Evolutionary conservation across 805 yeast genomes (phyloP).

Genomic region (Yueomyces sinensis): DNA sequence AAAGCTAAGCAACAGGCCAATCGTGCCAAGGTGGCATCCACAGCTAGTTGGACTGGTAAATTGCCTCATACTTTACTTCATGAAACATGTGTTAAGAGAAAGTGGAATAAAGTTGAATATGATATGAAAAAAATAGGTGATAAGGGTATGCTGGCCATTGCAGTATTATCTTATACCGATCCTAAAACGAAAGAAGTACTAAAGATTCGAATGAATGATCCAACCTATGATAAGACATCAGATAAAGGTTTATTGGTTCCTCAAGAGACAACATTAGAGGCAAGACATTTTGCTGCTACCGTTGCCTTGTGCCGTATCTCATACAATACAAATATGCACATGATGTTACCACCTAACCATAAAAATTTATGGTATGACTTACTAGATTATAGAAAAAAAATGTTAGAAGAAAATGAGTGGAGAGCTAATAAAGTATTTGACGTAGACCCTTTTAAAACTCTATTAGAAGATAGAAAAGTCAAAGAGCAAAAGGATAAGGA

Average conservation of each 20-base stretch:
- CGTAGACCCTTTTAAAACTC: slow-evolving; percentile 64
- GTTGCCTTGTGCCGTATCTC: slow-evolving; percentile 71
- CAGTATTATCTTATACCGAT: slow-evolving; percentile 54
- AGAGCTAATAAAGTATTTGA: slow-evolving; percentile 43
- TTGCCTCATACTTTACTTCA: slow-evolving; percentile 76
- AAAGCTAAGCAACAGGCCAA: slow-evolving; percentile 21
- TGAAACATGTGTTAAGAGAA: slow-evolving; percentile 75
- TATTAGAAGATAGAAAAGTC: slow-evolving; percentile 41
- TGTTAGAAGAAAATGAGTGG: slow-evolving; percentile 32
- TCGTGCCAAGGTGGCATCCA: slow-evolving; percentile 45
- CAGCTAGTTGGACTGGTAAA: slow-evolving; percentile 89
- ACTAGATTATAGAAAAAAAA: slow-evolving; percentile 42
- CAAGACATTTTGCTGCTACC: slow-evolving; percentile 84
- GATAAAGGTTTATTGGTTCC: slow-evolving; percentile 39
- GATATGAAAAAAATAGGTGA: slow-evolving; percentile 44
- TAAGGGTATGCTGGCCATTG: slow-evolving; percentile 53
- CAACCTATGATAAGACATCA: slow-evolving; percentile 27
- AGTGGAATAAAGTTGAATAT: slow-evolving; percentile 80
- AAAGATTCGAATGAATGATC: slow-evolving; percentile 39
- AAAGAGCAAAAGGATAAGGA: slow-evolving; percentile 35
- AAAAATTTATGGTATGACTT: slow-evolving; percentile 65
- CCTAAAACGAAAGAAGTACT: slow-evolving; percentile 69
- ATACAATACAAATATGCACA: slow-evolving; percentile 67
- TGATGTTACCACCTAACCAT: slow-evolving; percentile 79
- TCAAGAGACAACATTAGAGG: slow-evolving; percentile 76